A percentile compares a stretch with the other conserved stretches of the same genome.
phyloP scores from a whole-genome alignment of 257 asterid genomes.

The Cinchona pubescens region DNA sequence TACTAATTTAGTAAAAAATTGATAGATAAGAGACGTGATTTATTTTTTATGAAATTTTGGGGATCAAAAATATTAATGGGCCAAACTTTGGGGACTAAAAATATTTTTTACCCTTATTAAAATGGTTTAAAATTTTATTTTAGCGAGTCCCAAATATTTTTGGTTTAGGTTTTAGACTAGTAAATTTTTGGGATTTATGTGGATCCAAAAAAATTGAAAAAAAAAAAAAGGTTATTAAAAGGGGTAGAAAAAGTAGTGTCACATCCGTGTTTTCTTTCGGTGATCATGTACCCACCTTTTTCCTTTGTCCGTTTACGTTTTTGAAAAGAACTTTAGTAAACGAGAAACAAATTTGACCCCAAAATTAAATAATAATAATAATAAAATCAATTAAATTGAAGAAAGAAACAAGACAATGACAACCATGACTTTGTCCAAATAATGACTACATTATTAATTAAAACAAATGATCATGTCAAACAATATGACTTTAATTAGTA shows the following conservation, averaged over 20 bases:
- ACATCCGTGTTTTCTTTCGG: slow-evolving; percentile 14
- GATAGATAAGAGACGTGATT: no score
- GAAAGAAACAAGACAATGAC: not conserved
- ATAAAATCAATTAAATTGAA: not conserved
- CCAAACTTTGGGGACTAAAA: no score
- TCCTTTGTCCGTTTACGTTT: not conserved
- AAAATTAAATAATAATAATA: not conserved
- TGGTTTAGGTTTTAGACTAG: not conserved
- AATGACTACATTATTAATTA: not conserved
- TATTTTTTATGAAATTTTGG: no score
- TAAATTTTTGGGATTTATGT: not conserved
- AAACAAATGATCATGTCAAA: slow-evolving; percentile 3
- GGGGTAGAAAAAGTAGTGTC: not conserved
- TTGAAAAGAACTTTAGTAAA: not conserved
- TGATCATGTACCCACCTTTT: not conserved
- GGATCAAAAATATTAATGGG: no score
- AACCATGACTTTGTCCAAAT: not conserved
- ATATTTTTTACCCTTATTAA: no score
- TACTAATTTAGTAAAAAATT: no score
- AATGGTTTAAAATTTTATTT: not conserved
- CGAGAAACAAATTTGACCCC: not conserved
- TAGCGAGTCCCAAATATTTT: not conserved
- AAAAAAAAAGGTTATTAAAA: not conserved
- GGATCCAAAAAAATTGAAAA: not conserved
- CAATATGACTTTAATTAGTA: not conserved